phyloP scores from a whole-genome alignment of 73 alveolate genomes.

The Paramecium tetraurelia region DNA sequence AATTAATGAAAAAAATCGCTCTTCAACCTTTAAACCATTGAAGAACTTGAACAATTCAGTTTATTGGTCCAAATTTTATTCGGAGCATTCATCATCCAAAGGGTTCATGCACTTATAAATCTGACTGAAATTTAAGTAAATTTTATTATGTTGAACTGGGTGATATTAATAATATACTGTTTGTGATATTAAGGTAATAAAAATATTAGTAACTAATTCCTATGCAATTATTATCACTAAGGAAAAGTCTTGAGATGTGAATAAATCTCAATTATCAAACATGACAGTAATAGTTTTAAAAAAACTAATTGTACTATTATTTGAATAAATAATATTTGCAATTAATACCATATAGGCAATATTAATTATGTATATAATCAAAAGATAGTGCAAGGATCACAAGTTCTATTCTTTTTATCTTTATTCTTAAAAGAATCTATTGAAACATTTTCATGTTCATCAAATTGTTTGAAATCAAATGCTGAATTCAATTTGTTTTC shows the following conservation, averaged over 20 bases:
- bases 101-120: not conserved
- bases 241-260: not conserved
- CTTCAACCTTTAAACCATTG: not conserved
- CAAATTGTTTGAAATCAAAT: conserved; percentile 6
- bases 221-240: not conserved
- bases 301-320: not conserved
- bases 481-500: not conserved
- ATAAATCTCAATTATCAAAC: not conserved
- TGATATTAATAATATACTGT: not conserved
- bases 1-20: not conserved
- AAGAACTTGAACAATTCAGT: not conserved
- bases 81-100: not conserved
- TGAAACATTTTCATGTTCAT: conserved; percentile 32
- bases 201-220: not conserved
- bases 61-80: not conserved
- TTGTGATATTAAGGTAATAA: not conserved
- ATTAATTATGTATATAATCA: not conserved
- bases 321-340: not conserved
- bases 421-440: not conserved
- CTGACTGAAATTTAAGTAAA: not conserved
- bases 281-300: not conserved
- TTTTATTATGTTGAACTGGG: not conserved
- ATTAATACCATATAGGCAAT: not conserved
- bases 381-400: conserved; percentile 23
- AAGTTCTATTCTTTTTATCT: conserved; percentile 20